A percentile compares a stretch with the other conserved stretches of the same genome.
Conservation (phyloP, 1,284 basidiomycete species). For the Marasmius oreades region DNA sequence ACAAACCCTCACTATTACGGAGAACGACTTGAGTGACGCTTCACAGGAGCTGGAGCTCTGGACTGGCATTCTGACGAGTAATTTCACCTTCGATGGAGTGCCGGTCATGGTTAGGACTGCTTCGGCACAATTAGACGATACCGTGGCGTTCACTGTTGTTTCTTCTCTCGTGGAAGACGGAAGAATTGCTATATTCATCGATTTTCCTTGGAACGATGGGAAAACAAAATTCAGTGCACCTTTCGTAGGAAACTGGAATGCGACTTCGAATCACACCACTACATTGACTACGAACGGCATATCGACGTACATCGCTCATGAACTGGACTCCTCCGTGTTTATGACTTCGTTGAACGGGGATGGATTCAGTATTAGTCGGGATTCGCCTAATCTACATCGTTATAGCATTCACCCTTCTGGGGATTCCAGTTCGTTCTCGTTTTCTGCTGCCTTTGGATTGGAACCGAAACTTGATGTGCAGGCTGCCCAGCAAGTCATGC, state of each 20-base stretch:
- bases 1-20: constrained; percentile 30
- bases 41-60: constrained; percentile 50
- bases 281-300: constrained; percentile 25
- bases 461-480: constrained; percentile 18
- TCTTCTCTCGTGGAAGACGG: constrained; percentile 39
- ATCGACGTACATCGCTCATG: constrained; percentile 40
- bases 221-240: constrained; percentile 51
- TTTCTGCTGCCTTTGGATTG: constrained; percentile 32
- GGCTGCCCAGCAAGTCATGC: constrained; percentile 22
- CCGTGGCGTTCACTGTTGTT: constrained; percentile 36
- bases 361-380: constrained; percentile 37
- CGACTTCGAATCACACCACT: constrained; percentile 46
- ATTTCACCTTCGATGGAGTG: constrained; percentile 35
- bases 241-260: constrained; percentile 51
- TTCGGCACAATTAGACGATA: constrained; percentile 37
- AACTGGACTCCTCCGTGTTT: constrained; percentile 38
- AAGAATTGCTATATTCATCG: constrained; percentile 48
- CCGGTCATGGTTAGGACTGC: constrained; percentile 37
- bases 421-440: constrained; percentile 26
- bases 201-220: constrained; percentile 63
- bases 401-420: constrained; percentile 36
- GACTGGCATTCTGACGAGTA: constrained; percentile 48
- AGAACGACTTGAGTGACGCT: constrained; percentile 33
- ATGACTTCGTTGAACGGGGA: constrained; percentile 42
- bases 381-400: constrained; percentile 38